Base-by-base conservation (phyloP, 805 yeast genomes). In the Saccharomyces kudriavzevii region DNA sequence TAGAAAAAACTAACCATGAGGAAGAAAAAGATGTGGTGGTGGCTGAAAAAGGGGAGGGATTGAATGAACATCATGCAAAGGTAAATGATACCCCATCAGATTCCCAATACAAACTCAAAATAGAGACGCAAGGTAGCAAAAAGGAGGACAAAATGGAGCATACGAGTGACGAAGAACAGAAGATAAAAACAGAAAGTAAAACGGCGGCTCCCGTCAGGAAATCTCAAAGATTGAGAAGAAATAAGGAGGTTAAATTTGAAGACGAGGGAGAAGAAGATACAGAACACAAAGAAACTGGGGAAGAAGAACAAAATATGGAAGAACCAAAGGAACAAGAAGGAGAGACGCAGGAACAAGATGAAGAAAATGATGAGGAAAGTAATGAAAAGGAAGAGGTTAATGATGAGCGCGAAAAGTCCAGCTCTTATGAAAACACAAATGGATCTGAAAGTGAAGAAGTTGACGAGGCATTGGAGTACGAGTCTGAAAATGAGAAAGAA, bases 21-120 rank as follows among this genome's bases (percentile, higher is more conserved):
- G 49, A 50, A 8, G 60, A 55, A 9, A 57, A 54, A 8, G 58
- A 52, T 5, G 58, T 48, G 27, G 54, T 51, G n/a, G 54, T 48
- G n/a, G 22, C 2, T 28, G 54, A 53, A 40, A 55, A 48, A 45
- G 56, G 49, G 43, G 58, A 49, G 14, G 53, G 51, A 3, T 54
- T 47, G 17, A 17, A 4, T 11, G 31, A 14, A 49, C 28, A 2
- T 48, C 48, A 31, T 6, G 13, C 22, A 31, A 24, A 51, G 4
- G 28, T 11, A 29, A 24, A 14, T n/a, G 14, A 26, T 22, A 45
- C 11, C 10, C 22, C 45, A 8, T 40, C 9, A 4, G 50, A 48
- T 10, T 9, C 31, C 43, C 13, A 25, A 13, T 35, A 1, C 11
- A 45, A 52, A 48, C 13, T 9, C 31, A 45, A 40, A n/a, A 31